These are phyloP conservation scores for Cercospora beticola DNA, from an alignment of 2,329 filamentous ascomycete genomes.

Conservation along the genomic window DNA sequence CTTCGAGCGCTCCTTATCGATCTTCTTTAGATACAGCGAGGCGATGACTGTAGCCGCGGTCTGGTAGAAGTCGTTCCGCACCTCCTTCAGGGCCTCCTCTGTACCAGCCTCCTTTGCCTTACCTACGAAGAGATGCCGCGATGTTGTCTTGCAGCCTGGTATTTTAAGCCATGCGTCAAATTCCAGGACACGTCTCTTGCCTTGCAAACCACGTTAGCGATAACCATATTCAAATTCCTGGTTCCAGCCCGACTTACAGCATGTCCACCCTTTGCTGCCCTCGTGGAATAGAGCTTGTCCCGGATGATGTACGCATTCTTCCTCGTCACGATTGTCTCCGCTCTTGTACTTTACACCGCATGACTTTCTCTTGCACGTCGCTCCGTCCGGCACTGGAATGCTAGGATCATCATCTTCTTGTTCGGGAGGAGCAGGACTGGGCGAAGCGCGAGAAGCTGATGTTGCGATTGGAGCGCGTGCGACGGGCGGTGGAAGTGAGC, in stretches of 20 bases:
- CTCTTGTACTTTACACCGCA: constrained; percentile 69
- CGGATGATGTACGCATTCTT: constrained; percentile 85
- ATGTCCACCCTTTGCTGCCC: constrained; percentile 95
- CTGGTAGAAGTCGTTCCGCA: constrained; percentile 95
- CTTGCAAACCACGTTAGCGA: neutral
- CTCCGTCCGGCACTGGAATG: constrained; percentile 69
- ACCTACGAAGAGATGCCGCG: constrained; percentile 79
- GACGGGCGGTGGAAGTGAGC: constrained; percentile 29
- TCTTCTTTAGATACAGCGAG: constrained; percentile 95
- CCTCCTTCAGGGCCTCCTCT: constrained; percentile 75
- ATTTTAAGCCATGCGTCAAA: constrained; percentile 99
- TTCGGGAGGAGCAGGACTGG: constrained; percentile 60
- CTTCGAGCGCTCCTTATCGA: constrained; percentile 75
- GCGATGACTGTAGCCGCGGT: constrained; percentile 81
- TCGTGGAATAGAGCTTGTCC: constrained; percentile 94
- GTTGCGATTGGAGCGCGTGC: constrained; percentile 32
- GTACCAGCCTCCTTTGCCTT: constrained; percentile 57
- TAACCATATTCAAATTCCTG: neutral
- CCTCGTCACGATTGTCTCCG: constrained; percentile 61
- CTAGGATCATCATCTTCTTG: constrained; percentile 85
- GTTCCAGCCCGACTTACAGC: constrained; percentile 55
- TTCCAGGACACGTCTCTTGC: constrained; percentile 84
- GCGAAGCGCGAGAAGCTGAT: constrained; percentile 37
- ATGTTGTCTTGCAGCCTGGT: constrained; percentile 81
- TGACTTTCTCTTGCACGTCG: constrained; percentile 72